Evolutionary conservation across 1,284 basidiomycete genomes (phyloP).

Genomic region (Uromyces viciae-fabae): DNA sequence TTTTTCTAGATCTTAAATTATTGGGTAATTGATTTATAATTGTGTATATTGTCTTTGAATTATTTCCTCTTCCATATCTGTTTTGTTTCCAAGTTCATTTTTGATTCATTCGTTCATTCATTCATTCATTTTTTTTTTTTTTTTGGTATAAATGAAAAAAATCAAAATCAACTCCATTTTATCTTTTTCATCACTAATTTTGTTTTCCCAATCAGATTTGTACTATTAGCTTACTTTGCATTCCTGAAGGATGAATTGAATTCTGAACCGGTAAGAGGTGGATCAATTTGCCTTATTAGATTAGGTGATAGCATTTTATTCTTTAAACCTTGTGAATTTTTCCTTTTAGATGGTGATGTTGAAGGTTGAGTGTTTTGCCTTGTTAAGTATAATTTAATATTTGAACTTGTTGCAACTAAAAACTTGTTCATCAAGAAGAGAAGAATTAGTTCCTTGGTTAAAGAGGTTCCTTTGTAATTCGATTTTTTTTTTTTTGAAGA

Average conservation of each 20-base stretch:
- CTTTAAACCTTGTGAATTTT: neutral
- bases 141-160: neutral
- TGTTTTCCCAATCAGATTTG: too few species aligned
- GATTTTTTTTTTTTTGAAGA: neutral
- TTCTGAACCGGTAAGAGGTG: neutral
- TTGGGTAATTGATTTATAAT: conserved; percentile 21
- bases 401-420: conserved; percentile 2
- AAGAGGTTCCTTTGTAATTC: too few species aligned
- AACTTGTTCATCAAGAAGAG: neutral
- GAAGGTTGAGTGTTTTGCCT: neutral
- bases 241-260: conserved; percentile 3
- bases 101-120: neutral
- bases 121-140: neutral
- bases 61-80: conserved; percentile 23
- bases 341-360: neutral
- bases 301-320: neutral
- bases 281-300: conserved; percentile 12
- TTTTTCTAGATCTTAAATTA: neutral
- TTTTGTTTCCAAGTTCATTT: neutral
- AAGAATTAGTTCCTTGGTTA: too few species aligned
- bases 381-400: conserved; percentile 8
- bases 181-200: too few species aligned
- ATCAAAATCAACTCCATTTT: neutral
- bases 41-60: neutral
- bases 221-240: conserved; percentile 23